A percentile compares a stretch with the other conserved stretches of the same genome.
These are phyloP conservation scores for Carex myosuroides DNA, from an alignment of 176 grass and related monocot species.

Conservation along the genomic window DNA sequence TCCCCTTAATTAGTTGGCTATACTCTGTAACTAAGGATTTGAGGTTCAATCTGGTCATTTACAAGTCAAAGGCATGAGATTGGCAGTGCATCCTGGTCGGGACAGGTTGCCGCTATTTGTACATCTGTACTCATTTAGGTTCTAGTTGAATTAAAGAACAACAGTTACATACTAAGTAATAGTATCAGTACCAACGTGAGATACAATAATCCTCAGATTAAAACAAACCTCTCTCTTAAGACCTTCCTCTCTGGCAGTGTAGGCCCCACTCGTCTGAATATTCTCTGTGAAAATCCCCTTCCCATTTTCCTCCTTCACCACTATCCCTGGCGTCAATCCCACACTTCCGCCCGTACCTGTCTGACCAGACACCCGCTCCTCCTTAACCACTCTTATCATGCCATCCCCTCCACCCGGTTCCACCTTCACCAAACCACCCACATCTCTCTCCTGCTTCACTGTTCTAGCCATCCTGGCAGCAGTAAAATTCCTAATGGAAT, in stretches of 20 bases:
- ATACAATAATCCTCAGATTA: background rate
- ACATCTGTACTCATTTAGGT: background rate
- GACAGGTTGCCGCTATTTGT: background rate
- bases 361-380: conserved; percentile 25
- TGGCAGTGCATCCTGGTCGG: background rate
- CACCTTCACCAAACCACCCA: conserved; percentile 19
- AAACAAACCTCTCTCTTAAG: conserved; percentile 78
- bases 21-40: background rate
- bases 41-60: background rate
- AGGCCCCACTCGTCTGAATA: conserved; percentile 90
- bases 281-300: conserved; percentile 93
- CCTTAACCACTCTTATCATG: conserved; percentile 21
- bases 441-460: conserved; percentile 31
- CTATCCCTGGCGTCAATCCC: conserved; percentile 24
- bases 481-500: conserved; percentile 43
- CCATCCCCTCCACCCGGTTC: conserved; percentile 10
- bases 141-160: background rate
- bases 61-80: background rate
- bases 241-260: conserved; percentile 85
- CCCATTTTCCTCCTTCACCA: conserved; percentile 39
- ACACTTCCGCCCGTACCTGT: background rate
- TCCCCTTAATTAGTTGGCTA: background rate
- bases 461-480: conserved; percentile 38
- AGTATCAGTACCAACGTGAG: background rate
- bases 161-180: background rate